Base-by-base conservation (phyloP, 78 protist genomes). In the Polysphondylium violaceum region DNA sequence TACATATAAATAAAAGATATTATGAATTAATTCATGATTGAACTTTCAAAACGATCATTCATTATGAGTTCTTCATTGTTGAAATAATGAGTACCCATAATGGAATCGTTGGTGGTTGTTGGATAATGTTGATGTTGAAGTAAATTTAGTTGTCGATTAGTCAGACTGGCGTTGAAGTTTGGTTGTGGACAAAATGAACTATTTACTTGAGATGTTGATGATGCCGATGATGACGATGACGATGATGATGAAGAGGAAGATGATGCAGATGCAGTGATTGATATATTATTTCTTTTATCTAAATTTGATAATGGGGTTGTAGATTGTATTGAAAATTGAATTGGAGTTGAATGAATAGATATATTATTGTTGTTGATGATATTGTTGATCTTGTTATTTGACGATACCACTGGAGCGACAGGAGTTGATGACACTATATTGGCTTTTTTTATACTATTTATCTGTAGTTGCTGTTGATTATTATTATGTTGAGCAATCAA, bases 31-130 rank as follows among this genome's bases (percentile, higher is more conserved):
- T n/a, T n/a, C n/a, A n/a, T n/a, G n/a, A n/a, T n/a, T n/a, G n/a
- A n/a, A n/a, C n/a, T n/a, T n/a, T 55, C 61, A 55, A 55, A 19
- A 17, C 55, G 33, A 8, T 65, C 73, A 65, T 65, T 43, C 73
- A 65, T 65, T 38, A 65, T 65, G n/a, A 65, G n/a, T 21, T 65
- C 73, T 3, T 65, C 73, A 38, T 65, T 65, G 23, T 65, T 38
- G 19, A 38, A 51, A 40, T 65, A 27, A 65, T 65, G 33, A n/a
- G n/a, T 38, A 16, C 33, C 40, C 51, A 65, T 65, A 21, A 65
- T 36, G 33, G 73, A 65, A 25, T 65, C 73, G 11, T 65, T 65
- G 50, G 9, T 59, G 65, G 65, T 14, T 59, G 36, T 3, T 50
- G 12, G 17, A 19, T 35, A 35, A 33, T 63, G 14, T 63, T 60